These are phyloP conservation scores for Malbranchea zuffiana DNA, from an alignment of 2,329 filamentous ascomycete genomes.

Conservation along the genomic window DNA sequence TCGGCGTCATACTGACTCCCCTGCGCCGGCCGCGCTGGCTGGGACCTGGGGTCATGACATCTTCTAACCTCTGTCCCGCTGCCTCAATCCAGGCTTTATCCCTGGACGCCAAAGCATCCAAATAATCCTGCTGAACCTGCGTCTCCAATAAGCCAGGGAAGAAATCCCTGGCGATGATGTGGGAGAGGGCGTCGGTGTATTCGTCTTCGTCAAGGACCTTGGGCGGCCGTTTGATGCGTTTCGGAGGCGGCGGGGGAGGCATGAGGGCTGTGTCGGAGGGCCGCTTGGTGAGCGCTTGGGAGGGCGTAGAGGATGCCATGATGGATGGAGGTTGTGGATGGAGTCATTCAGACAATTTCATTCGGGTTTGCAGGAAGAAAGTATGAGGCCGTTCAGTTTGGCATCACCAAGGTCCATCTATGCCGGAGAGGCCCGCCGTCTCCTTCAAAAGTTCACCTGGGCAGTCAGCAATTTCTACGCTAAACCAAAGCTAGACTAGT, in stretches of 20 bases:
- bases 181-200: slow-evolving; percentile 79
- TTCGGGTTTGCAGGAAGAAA: not conserved
- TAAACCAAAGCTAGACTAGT: too few relatives aligned
- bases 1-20: slow-evolving; percentile 27
- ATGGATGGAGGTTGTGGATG: not conserved
- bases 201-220: slow-evolving; percentile 86
- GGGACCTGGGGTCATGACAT: slow-evolving; percentile 72
- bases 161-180: slow-evolving; percentile 94
- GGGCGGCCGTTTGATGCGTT: slow-evolving; percentile 82
- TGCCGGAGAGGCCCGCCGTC: too few relatives aligned
- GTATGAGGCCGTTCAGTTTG: too few relatives aligned
- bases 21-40: slow-evolving; percentile 32
- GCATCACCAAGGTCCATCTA: too few relatives aligned
- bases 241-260: slow-evolving; percentile 73
- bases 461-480: too few relatives aligned
- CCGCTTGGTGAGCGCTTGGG: slow-evolving; percentile 28
- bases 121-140: slow-evolving; percentile 80
- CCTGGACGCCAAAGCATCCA: slow-evolving; percentile 79
- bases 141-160: slow-evolving; percentile 84
- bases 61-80: slow-evolving; percentile 58
- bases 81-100: slow-evolving; percentile 77
- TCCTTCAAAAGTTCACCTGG: too few relatives aligned
- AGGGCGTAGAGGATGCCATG: slow-evolving; percentile 20
- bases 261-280: slow-evolving; percentile 51
- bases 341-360: not conserved